Evolutionary conservation across 352 stramenopile species (phyloP).

Genomic region (Pythium utonaiense): DNA sequence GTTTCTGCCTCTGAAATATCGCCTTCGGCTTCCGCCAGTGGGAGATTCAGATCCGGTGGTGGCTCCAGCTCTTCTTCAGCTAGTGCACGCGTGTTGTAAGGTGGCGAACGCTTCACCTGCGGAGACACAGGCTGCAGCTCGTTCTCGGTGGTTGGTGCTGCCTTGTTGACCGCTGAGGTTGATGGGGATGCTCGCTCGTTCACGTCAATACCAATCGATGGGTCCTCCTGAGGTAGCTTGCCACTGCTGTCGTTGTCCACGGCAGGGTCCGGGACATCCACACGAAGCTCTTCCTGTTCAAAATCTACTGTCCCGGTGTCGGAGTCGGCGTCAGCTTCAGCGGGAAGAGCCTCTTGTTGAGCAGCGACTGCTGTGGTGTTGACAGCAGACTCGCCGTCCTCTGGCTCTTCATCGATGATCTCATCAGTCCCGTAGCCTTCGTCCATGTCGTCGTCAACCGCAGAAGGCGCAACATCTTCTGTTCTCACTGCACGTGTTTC

Average conservation of each 20-base stretch:
- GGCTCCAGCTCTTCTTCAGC: neutral
- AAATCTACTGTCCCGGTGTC: conserved; percentile 22
- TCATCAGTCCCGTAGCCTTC: conserved; percentile 13
- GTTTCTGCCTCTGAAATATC: conserved; percentile 9
- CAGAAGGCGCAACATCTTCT: neutral
- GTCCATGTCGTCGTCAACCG: neutral
- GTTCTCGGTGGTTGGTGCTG: neutral
- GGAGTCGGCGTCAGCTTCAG: neutral
- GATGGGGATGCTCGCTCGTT: neutral
- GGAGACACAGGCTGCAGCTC: conserved; percentile 17
- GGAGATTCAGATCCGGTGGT: neutral
- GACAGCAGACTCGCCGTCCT: neutral
- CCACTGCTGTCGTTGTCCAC: neutral
- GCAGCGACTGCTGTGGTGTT: neutral
- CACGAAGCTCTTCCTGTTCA: conserved; percentile 5
- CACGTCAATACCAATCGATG: neutral
- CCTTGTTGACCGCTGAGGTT: too few species aligned
- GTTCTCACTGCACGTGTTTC: too few species aligned
- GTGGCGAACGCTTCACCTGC: conserved; percentile 10
- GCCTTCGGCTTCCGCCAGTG: neutral
- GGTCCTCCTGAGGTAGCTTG: neutral
- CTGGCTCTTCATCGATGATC: neutral
- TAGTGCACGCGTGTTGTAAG: neutral
- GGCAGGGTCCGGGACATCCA: neutral
- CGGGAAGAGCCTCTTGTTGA: neutral